These are phyloP conservation scores for Podochytrium sp. DNA, from an alignment of 192 early-diverging fungal genomes.

Conservation along the genomic window DNA sequence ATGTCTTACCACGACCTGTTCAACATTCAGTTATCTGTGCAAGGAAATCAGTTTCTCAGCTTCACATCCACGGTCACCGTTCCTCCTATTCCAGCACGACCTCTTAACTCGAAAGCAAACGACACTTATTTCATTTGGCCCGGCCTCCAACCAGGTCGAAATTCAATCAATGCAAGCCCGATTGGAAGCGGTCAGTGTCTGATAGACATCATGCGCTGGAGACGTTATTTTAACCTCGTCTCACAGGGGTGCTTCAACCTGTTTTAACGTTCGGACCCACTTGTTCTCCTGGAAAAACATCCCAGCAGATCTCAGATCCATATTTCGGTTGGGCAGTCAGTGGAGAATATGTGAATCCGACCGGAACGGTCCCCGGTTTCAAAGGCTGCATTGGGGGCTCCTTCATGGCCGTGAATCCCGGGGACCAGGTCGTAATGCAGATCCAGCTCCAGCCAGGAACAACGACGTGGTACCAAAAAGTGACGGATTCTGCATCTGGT, in stretches of 20 bases:
- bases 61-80: neutral
- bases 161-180: neutral
- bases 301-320: neutral
- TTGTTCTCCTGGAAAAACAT: constrained; percentile 8
- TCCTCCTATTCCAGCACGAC: neutral
- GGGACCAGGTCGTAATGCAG: neutral
- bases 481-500: neutral
- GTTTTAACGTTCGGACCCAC: constrained; percentile 27
- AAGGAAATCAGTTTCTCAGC: neutral
- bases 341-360: constrained; percentile 2
- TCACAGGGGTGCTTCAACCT: constrained; percentile 27
- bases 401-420: constrained; percentile 1
- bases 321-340: constrained; percentile 3
- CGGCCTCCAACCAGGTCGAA: constrained; percentile 17
- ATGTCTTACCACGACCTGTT: no score
- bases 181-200: constrained; percentile 22
- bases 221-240: no score
- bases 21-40: no score
- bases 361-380: neutral
- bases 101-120: neutral
- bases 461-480: constrained; percentile 11
- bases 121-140: constrained; percentile 13
- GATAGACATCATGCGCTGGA: no score
- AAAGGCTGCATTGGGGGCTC: constrained; percentile 2
- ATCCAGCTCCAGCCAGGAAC: neutral